Percentiles rank a stretch among this genome's conserved stretches.
phyloP scores from a whole-genome alignment of 2,329 filamentous ascomycete genomes.

The Falciphora oryzae region DNA sequence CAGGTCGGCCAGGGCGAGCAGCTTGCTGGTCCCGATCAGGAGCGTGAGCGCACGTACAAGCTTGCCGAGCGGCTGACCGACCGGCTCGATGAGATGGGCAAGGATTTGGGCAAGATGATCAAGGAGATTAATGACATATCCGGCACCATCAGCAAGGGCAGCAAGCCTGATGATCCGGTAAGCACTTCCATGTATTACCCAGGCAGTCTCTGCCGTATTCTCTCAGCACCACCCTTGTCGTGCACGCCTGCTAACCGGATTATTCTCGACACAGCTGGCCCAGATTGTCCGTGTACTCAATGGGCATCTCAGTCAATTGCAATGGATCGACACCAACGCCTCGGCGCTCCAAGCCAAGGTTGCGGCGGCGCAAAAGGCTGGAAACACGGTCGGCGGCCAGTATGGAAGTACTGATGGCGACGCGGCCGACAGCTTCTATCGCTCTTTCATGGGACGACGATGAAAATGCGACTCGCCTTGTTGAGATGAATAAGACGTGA shows the following conservation, averaged over 20 bases:
- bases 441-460: slow-evolving; percentile 75
- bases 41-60: slow-evolving; percentile 94
- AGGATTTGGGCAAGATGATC: slow-evolving; percentile 91
- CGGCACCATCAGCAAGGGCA: slow-evolving; percentile 81
- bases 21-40: slow-evolving; percentile 83
- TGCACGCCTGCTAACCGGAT: background rate
- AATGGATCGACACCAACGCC: slow-evolving; percentile 87
- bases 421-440: slow-evolving; percentile 83
- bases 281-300: slow-evolving; percentile 96
- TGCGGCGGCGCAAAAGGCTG: slow-evolving; percentile 71
- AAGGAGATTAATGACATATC: slow-evolving; percentile 95
- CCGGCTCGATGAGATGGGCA: slow-evolving; percentile 86
- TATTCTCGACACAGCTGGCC: slow-evolving; percentile 58
- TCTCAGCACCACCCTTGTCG: background rate
- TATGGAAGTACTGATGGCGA: slow-evolving; percentile 59
- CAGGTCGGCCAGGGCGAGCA: slow-evolving; percentile 71
- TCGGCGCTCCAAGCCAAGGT: slow-evolving; percentile 79
- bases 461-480: slow-evolving; percentile 24
- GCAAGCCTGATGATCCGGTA: slow-evolving; percentile 82
- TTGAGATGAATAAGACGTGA: background rate
- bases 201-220: background rate
- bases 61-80: slow-evolving; percentile 89
- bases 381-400: slow-evolving; percentile 53
- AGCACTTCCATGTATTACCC: slow-evolving; percentile 28
- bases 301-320: slow-evolving; percentile 82